phyloP scores from a whole-genome alignment of 2,329 filamentous ascomycete species.

The Rhynchosporium secalis region DNA sequence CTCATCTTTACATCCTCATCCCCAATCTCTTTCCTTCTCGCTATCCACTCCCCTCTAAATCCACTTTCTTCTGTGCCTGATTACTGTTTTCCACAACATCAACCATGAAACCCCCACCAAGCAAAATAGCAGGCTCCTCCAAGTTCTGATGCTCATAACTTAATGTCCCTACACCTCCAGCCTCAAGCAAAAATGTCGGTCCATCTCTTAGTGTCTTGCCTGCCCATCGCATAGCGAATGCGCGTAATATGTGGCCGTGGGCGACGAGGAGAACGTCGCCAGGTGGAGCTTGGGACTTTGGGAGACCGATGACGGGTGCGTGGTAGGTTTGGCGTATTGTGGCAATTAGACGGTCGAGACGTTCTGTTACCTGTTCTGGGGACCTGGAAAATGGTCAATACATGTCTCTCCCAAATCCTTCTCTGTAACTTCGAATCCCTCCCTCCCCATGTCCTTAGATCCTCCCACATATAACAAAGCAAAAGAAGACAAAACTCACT shows the following conservation, averaged over 20 bases:
- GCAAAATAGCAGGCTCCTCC: conserved; percentile 74
- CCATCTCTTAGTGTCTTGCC: conserved; percentile 69
- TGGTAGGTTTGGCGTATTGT: conserved; percentile 69
- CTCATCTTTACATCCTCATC: not conserved
- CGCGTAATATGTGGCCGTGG: conserved; percentile 85
- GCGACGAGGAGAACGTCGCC: conserved; percentile 76
- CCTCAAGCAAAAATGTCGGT: conserved; percentile 80
- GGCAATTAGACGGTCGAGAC: conserved; percentile 73
- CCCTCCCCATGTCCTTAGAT: no score
- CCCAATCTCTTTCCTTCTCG: not conserved
- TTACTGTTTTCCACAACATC: conserved; percentile 30
- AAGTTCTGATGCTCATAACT: conserved; percentile 82
- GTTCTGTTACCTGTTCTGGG: conserved; percentile 66
- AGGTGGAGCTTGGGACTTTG: conserved; percentile 41
- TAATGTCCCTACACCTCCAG: conserved; percentile 78
- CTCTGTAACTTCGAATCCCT: not conserved
- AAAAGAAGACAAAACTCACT: conserved; percentile 55
- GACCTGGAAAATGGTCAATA: conserved; percentile 21
- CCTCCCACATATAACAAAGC: not conserved
- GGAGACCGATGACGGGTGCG: conserved; percentile 57
- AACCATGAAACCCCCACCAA: conserved; percentile 61
- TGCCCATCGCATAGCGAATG: conserved; percentile 86
- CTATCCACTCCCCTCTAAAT: not conserved
- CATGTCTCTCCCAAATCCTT: not conserved
- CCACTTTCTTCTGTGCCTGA: not conserved